Evolutionary conservation across 257 asterid genomes (phyloP).

Genomic region (Salvia miltiorrhiza): DNA sequence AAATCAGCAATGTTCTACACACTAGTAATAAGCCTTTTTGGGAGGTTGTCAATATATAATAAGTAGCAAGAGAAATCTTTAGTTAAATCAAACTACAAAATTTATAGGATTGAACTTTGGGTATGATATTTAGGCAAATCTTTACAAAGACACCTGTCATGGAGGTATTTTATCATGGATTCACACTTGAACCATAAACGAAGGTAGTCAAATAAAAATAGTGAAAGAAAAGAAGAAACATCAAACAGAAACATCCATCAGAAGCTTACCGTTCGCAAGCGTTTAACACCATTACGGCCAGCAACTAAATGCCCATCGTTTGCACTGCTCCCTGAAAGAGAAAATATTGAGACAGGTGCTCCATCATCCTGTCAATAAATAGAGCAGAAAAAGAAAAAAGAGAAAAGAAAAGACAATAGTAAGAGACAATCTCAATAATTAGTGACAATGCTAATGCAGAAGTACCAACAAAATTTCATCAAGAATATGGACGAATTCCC

Average conservation of each 20-base stretch:
- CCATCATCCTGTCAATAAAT: constrained; percentile 78
- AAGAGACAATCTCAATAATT: constrained; percentile 17
- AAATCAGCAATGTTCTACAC: not conserved
- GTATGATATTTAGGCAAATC: not conserved
- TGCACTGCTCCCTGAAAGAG: constrained; percentile 82
- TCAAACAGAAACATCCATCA: constrained; percentile 12
- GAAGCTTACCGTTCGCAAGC: constrained; percentile 87
- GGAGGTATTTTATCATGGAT: not conserved
- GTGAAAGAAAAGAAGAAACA: not conserved
- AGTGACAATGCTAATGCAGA: not conserved
- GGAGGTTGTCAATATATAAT: not conserved
- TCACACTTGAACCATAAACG: constrained; percentile 14
- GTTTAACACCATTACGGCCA: constrained; percentile 98
- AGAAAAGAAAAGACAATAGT: not conserved
- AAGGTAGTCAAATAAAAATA: constrained; percentile 6
- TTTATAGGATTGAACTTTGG: not conserved
- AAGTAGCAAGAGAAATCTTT: not conserved
- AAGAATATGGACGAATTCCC: not conserved
- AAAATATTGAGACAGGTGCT: constrained; percentile 87
- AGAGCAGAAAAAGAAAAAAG: not conserved
- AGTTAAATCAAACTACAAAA: not conserved
- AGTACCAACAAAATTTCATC: not conserved
- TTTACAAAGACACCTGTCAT: constrained; percentile 3
- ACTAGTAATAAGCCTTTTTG: not conserved
- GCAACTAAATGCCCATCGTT: constrained; percentile 93